Base-by-base conservation (phyloP, 305 asterid genomes). In the Fraxinus baroniana region DNA sequence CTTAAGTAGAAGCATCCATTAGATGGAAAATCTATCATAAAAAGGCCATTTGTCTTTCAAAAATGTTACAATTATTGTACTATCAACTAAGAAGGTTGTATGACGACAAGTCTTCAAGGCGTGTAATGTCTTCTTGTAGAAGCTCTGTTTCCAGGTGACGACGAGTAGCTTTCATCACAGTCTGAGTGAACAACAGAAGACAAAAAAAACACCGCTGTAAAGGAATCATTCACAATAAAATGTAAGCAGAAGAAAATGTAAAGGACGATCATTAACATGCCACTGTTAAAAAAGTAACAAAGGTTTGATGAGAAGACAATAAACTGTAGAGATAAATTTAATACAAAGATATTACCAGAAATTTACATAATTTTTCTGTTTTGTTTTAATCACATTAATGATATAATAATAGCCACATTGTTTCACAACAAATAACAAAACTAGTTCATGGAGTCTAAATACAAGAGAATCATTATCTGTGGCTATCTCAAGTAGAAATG, bases 101-200 rank as follows among this genome's bases (percentile, higher is more conserved):
- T 2, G 98, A 97, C 68, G 99, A 98, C 83, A 97, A 86, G 83
- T 95, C 97, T 89, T 95, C 97, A 77, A 97, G 96, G 84, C 92
- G 89, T 60, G 87, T 87, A 75, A 97, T 66, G 83, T 95, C 95
- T 82, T 92, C 99, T 86, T 86, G 97, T 86, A 97, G 90, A 81
- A 97, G 96, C 88, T 95, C 99, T 73, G 87, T 94, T 92, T 97
- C 99, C 85, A 97, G 88, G 90, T 92, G 97, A 62, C 94, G 97
- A 12, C 98, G 97, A 26, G 99, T 95, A 77, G 99, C 96, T 89
- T 97, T 97, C 98, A 97, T 97, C 89, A 97, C 99, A 79, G 94
- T 86, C 99, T 97, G 87, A 78, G 82, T 71, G 41, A 28, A 71
- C 41, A 36, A 70, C 41, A 5, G 12, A 26, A 26, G 41, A 30